Evolutionary conservation across 805 yeast genomes (phyloP).

Genomic region (Wickerhamomyces strasburgensis): DNA sequence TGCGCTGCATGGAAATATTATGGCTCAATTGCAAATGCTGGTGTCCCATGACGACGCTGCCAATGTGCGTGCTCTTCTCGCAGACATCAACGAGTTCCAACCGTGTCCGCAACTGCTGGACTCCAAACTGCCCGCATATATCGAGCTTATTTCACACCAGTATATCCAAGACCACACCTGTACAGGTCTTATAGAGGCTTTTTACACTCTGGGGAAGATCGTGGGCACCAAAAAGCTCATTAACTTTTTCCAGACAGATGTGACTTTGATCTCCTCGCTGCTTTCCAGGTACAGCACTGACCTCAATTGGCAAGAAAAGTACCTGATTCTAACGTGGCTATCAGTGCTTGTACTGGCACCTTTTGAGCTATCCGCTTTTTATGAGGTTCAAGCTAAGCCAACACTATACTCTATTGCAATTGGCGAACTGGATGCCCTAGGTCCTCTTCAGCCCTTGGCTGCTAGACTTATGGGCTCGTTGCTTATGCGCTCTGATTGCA

Average conservation of each 20-base stretch:
- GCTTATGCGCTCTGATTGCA: conserved; percentile 23
- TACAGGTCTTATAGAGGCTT: conserved; percentile 23
- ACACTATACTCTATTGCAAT: conserved; percentile 33
- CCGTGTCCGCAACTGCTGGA: conserved; percentile 50
- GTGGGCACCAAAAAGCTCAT: conserved; percentile 59
- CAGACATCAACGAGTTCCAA: conserved; percentile 44
- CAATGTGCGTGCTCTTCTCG: conserved; percentile 3
- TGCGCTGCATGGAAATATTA: conserved; percentile 6
- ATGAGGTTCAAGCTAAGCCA: conserved; percentile 23
- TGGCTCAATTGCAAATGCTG: neutral
- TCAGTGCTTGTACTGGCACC: conserved; percentile 69
- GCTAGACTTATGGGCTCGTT: conserved; percentile 28
- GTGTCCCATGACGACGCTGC: neutral
- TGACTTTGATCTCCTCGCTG: conserved; percentile 41
- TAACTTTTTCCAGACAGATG: conserved; percentile 57
- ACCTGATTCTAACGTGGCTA: conserved; percentile 63
- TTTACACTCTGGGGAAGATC: conserved; percentile 61
- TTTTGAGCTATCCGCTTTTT: conserved; percentile 48
- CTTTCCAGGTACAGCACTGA: conserved; percentile 21
- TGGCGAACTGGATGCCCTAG: conserved; percentile 36
- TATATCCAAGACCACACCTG: conserved; percentile 24
- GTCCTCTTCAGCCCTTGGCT: conserved; percentile 32
- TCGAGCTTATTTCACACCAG: conserved; percentile 6
- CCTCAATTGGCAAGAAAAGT: conserved; percentile 42
- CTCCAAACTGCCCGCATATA: conserved; percentile 24